Evolutionary conservation across 75 land plant genomes (phyloP), one percentile per base, ranked within the genome.

Genomic region (Cryptomeria japonica): DNA sequence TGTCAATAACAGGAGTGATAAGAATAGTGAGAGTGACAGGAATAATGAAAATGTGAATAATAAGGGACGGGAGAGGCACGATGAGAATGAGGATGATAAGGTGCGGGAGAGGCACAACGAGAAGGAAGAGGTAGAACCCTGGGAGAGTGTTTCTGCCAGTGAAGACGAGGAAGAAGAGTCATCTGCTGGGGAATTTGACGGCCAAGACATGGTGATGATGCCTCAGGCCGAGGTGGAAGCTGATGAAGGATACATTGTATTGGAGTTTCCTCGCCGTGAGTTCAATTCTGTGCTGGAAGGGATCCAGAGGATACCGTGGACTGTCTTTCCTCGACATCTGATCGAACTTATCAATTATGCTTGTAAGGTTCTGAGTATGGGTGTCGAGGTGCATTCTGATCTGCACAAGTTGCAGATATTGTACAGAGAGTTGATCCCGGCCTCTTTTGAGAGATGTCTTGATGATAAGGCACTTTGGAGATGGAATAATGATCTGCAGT

Each of bases 381-480:
- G 90, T 84, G 77, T 73, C 44, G 89, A 89, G 70, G 90, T 32
- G 44, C 42, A 58, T 42, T 42, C 84, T 44, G 83, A 77, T 18
- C 76, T 88, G 39, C 84, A 16, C 11, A 34, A 85, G 15, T 53
- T 89, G 61, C 90, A 89, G 39, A 88, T 86, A 25, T 78, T 89
- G 73, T 89, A 89, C 16, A 55, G 90, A 85, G 90, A 89, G 10
- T 86, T 85, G 11, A 84, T 89, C 25, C 90, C 90, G 6, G 88
- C 90, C 31, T 85, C 90, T 16, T 87, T 89, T 53, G 90, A 89
- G 86, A 89, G 88, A 56, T 89, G 90, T 85, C 86, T 89, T 36
- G 90, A 89, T 56, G 90, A 89, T 46, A 89, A 89, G 79, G 90
- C 86, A 19, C 88, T 89, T n/a, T 89, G 90, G 90, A 89, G 88